phyloP scores from a whole-genome alignment of 2,329 filamentous ascomycete genomes.

The Pseudogymnoascus sp. region DNA sequence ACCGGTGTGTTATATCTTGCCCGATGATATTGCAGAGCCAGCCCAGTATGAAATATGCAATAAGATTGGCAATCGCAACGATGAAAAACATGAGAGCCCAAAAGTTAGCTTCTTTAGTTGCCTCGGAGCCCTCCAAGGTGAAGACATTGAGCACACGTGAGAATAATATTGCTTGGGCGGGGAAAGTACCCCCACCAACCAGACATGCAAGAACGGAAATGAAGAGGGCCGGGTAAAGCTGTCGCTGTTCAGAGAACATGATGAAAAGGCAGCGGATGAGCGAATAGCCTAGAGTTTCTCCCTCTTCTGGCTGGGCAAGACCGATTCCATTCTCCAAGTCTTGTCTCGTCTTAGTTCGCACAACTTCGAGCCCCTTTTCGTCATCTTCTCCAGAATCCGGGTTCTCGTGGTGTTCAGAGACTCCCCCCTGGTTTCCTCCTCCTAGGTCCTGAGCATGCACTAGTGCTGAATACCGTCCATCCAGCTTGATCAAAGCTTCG shows the following conservation, averaged over 20 bases:
- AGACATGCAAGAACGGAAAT: constrained; percentile 32
- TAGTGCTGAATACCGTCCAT: constrained; percentile 34
- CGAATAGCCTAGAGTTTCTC: constrained; percentile 34
- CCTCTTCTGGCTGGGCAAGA: not conserved
- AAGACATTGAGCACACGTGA: constrained; percentile 29
- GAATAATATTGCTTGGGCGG: constrained; percentile 30
- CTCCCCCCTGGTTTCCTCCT: constrained; percentile 18
- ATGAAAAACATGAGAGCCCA: constrained; percentile 44
- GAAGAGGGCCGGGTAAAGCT: constrained; percentile 40
- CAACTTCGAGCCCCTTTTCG: constrained; percentile 24
- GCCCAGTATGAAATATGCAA: constrained; percentile 28
- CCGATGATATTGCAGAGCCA: constrained; percentile 28
- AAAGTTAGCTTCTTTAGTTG: constrained; percentile 31
- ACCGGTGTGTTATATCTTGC: constrained; percentile 32
- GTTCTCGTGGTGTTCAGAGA: constrained; percentile 14
- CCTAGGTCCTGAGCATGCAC: constrained; percentile 39
- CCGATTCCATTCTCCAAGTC: not conserved
- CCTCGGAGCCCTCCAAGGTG: constrained; percentile 16
- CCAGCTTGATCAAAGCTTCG: constrained; percentile 28
- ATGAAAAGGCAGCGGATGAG: constrained; percentile 33
- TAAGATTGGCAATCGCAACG: constrained; percentile 33
- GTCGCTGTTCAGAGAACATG: constrained; percentile 28
- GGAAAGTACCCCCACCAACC: constrained; percentile 31
- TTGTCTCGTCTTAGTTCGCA: not conserved
- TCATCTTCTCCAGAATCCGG: constrained; percentile 20